Conservation (phyloP, 164 flowering plant species). For the Vitis riparia region DNA sequence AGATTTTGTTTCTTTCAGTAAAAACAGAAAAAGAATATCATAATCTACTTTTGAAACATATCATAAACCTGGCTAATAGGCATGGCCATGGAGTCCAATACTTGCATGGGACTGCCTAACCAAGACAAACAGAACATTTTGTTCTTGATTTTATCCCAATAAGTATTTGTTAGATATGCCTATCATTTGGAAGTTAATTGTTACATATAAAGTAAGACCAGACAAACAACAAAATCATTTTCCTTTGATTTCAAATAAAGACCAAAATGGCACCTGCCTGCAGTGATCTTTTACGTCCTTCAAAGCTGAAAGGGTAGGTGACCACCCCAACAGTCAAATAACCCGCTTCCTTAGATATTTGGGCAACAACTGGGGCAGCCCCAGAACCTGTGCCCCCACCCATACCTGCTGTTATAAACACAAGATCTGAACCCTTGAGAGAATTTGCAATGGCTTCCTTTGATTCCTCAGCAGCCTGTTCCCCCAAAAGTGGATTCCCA, state of each 20-base stretch:
- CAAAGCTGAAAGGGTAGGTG: conserved; percentile 97
- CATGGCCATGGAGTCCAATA: background rate
- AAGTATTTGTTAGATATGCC: background rate
- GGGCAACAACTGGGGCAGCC: conserved; percentile 98
- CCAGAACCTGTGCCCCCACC: conserved; percentile 99
- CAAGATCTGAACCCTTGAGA: conserved; percentile 94
- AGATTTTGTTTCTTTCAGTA: no score
- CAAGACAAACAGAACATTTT: background rate
- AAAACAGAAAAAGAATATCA: no score
- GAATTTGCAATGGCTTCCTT: conserved; percentile 85
- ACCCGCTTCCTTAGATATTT: conserved; percentile 92
- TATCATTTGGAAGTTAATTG: background rate
- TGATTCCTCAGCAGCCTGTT: conserved; percentile 99
- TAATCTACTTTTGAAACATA: no score
- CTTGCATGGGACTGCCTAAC: background rate
- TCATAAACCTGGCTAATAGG: background rate
- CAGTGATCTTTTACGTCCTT: conserved; percentile 92
- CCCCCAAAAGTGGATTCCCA: conserved; percentile 92
- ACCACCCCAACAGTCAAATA: conserved; percentile 98
- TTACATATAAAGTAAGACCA: background rate
- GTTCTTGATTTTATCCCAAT: background rate
- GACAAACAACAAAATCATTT: background rate
- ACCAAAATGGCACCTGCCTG: conserved; percentile 61
- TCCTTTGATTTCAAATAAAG: background rate
- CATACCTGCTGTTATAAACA: conserved; percentile 97